These are phyloP conservation scores for Beta macrorhiza DNA, from an alignment of 179 eudicot species.

Conservation along the genomic window DNA sequence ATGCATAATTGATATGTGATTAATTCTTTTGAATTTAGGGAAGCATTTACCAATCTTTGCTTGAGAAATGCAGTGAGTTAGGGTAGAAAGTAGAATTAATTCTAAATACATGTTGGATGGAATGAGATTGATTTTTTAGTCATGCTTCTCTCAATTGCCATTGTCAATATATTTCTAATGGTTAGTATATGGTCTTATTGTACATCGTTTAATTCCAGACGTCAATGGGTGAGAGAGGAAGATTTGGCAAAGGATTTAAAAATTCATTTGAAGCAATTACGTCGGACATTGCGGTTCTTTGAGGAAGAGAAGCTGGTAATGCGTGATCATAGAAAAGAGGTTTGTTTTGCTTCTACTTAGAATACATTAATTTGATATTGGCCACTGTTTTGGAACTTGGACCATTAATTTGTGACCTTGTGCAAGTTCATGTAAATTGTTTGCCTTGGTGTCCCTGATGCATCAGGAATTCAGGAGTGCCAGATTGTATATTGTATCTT, in stretches of 20 bases:
- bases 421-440: not conserved
- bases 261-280: slow-evolving; percentile 83
- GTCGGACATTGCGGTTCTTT: slow-evolving; percentile 80
- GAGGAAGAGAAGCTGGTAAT: slow-evolving; percentile 90
- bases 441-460: not conserved
- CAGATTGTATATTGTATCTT: not conserved
- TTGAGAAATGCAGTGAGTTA: too few species aligned
- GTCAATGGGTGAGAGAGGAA: slow-evolving; percentile 94
- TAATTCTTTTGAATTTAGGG: not conserved
- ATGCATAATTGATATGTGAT: not conserved
- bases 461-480: not conserved
- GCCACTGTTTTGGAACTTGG: not conserved
- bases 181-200: slow-evolving; percentile 4
- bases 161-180: not conserved
- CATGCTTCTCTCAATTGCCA: not conserved
- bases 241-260: slow-evolving; percentile 90
- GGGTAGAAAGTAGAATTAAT: not conserved
- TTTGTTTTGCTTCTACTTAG: slow-evolving; percentile 24
- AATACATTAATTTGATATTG: not conserved
- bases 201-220: slow-evolving; percentile 41
- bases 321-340: slow-evolving; percentile 92
- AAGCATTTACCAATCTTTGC: not conserved
- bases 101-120: not conserved
- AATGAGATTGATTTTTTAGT: not conserved
- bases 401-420: not conserved